Evolutionary conservation across 495 filamentous ascomycete species (phyloP).

Genomic region (Podospora tetraspora): DNA sequence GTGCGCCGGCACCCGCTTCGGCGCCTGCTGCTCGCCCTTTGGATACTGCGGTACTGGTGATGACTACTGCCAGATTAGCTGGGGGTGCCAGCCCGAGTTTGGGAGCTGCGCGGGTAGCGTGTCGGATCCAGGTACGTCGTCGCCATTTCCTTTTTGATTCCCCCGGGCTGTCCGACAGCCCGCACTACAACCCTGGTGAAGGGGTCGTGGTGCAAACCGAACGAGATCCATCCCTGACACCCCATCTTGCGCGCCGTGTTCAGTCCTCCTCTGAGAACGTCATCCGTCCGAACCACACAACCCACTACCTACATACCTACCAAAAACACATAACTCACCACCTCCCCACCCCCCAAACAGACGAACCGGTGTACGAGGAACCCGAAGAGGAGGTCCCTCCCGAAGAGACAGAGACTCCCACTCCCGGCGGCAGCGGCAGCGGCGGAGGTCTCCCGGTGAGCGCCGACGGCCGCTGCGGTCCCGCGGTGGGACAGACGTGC

Average conservation of each 20-base stretch:
- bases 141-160: neutral
- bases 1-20: slow-evolving; percentile 36
- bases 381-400: neutral
- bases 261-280: neutral
- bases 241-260: neutral
- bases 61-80: slow-evolving; percentile 30
- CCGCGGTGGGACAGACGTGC: slow-evolving; percentile 30
- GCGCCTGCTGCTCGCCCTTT: slow-evolving; percentile 39
- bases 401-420: neutral
- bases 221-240: neutral
- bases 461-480: slow-evolving; percentile 21
- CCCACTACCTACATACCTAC: neutral
- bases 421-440: neutral
- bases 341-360: neutral
- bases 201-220: no score
- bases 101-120: slow-evolving; percentile 29
- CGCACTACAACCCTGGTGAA: neutral
- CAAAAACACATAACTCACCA: neutral
- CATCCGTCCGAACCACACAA: no score
- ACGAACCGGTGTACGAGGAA: neutral
- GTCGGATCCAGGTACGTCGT: neutral
- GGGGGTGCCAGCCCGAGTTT: slow-evolving; percentile 36
- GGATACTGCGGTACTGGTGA: slow-evolving; percentile 35
- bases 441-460: slow-evolving; percentile 10
- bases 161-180: neutral